Base-by-base conservation (phyloP, 225 moss, liverwort and hornwort genomes). In the Pseudisothecium myosuroides region DNA sequence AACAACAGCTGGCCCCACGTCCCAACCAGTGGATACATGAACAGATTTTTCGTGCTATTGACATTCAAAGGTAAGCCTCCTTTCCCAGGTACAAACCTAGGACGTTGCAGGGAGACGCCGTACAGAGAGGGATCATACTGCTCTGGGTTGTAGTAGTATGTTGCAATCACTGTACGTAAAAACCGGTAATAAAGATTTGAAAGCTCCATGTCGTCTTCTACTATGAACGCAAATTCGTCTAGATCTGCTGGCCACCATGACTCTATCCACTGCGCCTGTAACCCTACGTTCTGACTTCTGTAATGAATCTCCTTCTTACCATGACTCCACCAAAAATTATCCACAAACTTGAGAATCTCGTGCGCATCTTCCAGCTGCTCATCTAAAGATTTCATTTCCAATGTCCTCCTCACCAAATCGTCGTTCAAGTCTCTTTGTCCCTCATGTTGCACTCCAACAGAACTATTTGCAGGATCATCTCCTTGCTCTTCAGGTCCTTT, bases 1-100 rank as follows among this genome's bases (percentile, higher is more conserved):
- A 99, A 99, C 83, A 99, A 88, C 29, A 99, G 90, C 86, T 99
- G 97, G 45, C 98, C 98, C 98, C 98, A 99, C 24, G 96, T 95
- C 36, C 98, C 98, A 22, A 99, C 90, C 91, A 97, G 86, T 14
- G 96, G 95, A 80, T 96, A 99, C 94, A 90, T 90, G 83, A 95
- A 99, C 76, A 99, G 89, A 54, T 96, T 95, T 83, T 93, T 97
- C 45, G 93, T 96, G 85, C 92, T 94, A 54, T 93, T 95, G 50
- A 99, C 92, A 66, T 92, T 87, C 7, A 99, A 84, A 49, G 94
- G 92, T 32, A 86, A 93, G 69, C 96, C 97, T 75, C 90, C 89
- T 90, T 87, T 92, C 72, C 98, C 96, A 52, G 98, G 96, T n/a
- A 99, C 98, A 87, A 97, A 93, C 76, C 95, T 93, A 32, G 96